phyloP scores from a whole-genome alignment of 75 land plant species.

The Gnetum montanum region DNA sequence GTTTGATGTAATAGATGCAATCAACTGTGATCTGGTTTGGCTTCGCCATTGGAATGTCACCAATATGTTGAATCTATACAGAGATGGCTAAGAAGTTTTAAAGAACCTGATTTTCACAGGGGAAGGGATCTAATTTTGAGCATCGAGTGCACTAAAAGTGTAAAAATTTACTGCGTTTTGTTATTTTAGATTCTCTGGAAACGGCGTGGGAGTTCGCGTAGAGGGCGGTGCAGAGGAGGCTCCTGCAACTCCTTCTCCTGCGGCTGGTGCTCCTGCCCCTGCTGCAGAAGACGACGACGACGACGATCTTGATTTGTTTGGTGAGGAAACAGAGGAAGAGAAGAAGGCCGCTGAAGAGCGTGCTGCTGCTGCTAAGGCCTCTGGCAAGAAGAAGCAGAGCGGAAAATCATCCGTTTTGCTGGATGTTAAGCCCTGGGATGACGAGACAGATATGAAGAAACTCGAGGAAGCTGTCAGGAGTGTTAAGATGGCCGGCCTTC shows the following conservation, averaged over 20 bases:
- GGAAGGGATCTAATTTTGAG: too few species aligned
- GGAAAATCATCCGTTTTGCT: constrained; percentile 90
- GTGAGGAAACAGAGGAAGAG: constrained; percentile 98
- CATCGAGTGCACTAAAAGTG: too few species aligned
- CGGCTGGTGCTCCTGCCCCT: constrained; percentile 7
- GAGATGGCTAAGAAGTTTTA: too few species aligned
- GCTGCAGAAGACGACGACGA: constrained; percentile 45
- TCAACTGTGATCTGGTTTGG: too few species aligned
- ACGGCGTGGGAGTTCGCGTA: constrained; percentile 2
- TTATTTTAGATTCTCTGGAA: background rate
- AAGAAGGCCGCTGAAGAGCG: constrained; percentile 85
- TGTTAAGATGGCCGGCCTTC: constrained; percentile 61
- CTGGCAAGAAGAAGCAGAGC: constrained; percentile 86
- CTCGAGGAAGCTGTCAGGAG: constrained; percentile 85
- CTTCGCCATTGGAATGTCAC: background rate
- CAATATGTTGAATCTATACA: too few species aligned
- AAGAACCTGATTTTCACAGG: too few species aligned
- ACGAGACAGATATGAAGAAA: constrained; percentile 93
- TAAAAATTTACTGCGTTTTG: too few species aligned
- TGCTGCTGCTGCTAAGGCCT: constrained; percentile 58
- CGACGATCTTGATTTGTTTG: constrained; percentile 93
- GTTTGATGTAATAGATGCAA: too few species aligned
- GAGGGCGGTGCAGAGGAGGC: background rate
- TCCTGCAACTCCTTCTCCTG: background rate
- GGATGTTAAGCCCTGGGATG: constrained; percentile 99